Base-by-base conservation (phyloP, 148 eudicot species). In the Dianthus caryophyllus region DNA sequence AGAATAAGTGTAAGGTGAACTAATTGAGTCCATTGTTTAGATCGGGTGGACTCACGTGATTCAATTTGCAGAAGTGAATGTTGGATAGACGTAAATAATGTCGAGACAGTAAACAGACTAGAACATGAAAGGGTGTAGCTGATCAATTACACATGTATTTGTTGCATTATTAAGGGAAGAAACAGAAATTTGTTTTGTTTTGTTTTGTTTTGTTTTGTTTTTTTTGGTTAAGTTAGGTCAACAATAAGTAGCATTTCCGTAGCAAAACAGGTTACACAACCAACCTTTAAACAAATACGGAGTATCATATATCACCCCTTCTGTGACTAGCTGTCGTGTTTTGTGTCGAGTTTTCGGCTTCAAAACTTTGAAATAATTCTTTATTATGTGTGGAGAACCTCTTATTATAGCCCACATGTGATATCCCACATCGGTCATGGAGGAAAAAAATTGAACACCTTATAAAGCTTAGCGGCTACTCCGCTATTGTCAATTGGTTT, bases 151-250 rank as follows among this genome's bases (percentile, higher is more conserved):
- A n/a, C 61, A 57, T 57, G 61, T 31, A 20, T 57, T 57, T 57
- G 61, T 57, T 57, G 61, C 61, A 57, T 17, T 12, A 29, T 57
- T 30, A 16, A 29, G 16, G 41, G 41, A 57, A 57, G 39, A 16
- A 57, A 57, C 21, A 49, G 6, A 49, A 49, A 0, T 17, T 49
- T 49, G 53, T 17, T 49, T 21, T 49, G 53, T 49, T 53, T n/a
- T n/a, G n/a, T n/a, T n/a, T n/a, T n/a, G n/a, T n/a, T n/a, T n/a
- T n/a, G n/a, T n/a, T n/a, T n/a, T n/a, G n/a, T n/a, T n/a, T n/a
- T n/a, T n/a, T 53, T 13, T 57, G 39, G 39, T 57, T 57, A 14
- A 57, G 33, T 53, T 53, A 53, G 57, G 30, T 53, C 44, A 41
- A 41, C 44, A 41, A 41, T 41, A 41, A 41, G 44, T 41, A n/a